Conservation (phyloP, 2,329 filamentous ascomycete species). For the Aspergillus sp. region DNA sequence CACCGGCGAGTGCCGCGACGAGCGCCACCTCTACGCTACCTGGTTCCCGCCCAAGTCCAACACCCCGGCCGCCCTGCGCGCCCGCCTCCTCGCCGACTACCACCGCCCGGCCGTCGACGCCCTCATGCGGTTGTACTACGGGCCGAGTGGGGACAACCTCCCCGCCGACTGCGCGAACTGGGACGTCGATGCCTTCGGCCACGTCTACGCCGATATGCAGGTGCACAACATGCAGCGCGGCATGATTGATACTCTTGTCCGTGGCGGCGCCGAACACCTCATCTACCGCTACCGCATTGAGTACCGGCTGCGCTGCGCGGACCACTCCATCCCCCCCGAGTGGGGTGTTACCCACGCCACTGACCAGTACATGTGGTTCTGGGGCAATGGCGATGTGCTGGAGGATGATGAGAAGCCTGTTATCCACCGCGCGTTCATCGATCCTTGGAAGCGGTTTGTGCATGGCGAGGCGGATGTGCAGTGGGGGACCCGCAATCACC, state of each 20-base stretch:
- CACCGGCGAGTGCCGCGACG: conserved; percentile 55
- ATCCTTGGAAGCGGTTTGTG: conserved; percentile 29
- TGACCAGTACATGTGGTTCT: conserved; percentile 57
- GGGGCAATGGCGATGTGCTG: conserved; percentile 47
- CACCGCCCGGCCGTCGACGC: conserved; percentile 42
- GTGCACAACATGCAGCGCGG: conserved; percentile 54
- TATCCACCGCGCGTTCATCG: conserved; percentile 29
- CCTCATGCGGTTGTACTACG: conserved; percentile 46
- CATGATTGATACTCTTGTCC: conserved; percentile 45
- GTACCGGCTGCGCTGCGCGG: conserved; percentile 50
- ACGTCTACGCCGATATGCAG: conserved; percentile 56
- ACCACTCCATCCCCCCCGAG: conserved; percentile 39
- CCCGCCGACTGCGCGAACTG: conserved; percentile 44
- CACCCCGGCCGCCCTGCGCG: conserved; percentile 40
- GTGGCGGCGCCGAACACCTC: conserved; percentile 43
- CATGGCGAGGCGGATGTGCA: conserved; percentile 13
- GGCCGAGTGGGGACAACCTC: conserved; percentile 31
- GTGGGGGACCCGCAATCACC: conserved; percentile 26
- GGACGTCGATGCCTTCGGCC: conserved; percentile 50
- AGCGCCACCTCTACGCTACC: conserved; percentile 51
- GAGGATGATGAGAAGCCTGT: conserved; percentile 44
- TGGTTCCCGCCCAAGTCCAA: conserved; percentile 48
- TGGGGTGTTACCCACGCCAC: conserved; percentile 57
- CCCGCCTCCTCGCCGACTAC: conserved; percentile 54
- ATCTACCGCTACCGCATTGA: conserved; percentile 55